phyloP scores from a whole-genome alignment of 2,329 filamentous ascomycete species.

The Parastagonospora avenae region DNA sequence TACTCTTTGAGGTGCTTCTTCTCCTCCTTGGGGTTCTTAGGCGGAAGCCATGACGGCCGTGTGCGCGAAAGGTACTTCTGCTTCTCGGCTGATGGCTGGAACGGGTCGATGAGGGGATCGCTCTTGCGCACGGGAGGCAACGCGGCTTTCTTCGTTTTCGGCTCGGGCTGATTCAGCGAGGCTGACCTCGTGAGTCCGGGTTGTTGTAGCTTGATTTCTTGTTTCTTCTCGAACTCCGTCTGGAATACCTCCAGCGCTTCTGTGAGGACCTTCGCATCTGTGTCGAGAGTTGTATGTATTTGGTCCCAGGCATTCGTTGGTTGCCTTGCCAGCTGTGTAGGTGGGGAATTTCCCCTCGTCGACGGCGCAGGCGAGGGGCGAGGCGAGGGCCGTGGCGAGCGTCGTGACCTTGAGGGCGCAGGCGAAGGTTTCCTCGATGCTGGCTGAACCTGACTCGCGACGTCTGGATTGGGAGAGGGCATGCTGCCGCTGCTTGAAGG shows the following conservation, averaged over 20 bases:
- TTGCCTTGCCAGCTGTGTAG: slow-evolving; percentile 46
- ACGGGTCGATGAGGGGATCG: slow-evolving; percentile 82
- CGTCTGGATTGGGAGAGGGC: slow-evolving; percentile 27
- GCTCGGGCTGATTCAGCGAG: slow-evolving; percentile 34
- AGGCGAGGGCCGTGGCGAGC: slow-evolving; percentile 21
- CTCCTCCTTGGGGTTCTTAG: slow-evolving; percentile 89
- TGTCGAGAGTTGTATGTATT: slow-evolving; percentile 69
- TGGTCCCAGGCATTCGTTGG: slow-evolving; percentile 77
- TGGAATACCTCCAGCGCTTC: slow-evolving; percentile 82
- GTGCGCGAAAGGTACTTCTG: slow-evolving; percentile 79
- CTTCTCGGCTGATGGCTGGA: slow-evolving; percentile 85
- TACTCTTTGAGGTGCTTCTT: slow-evolving; percentile 85
- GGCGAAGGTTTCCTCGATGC: slow-evolving; percentile 34
- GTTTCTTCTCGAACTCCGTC: slow-evolving; percentile 60
- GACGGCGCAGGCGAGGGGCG: slow-evolving; percentile 25
- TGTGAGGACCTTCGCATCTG: slow-evolving; percentile 75
- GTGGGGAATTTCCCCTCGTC: slow-evolving; percentile 27
- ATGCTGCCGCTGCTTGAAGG: slow-evolving; percentile 37
- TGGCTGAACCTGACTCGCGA: slow-evolving; percentile 14
- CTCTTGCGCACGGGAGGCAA: slow-evolving; percentile 71
- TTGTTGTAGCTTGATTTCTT: slow-evolving; percentile 59
- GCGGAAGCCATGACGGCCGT: slow-evolving; percentile 81
- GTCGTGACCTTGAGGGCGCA: slow-evolving; percentile 25
- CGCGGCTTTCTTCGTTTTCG: slow-evolving; percentile 56
- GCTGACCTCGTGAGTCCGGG: slow-evolving; percentile 43